phyloP scores from a whole-genome alignment of 1,139 yeast species.

The Ogataea hybrid region DNA sequence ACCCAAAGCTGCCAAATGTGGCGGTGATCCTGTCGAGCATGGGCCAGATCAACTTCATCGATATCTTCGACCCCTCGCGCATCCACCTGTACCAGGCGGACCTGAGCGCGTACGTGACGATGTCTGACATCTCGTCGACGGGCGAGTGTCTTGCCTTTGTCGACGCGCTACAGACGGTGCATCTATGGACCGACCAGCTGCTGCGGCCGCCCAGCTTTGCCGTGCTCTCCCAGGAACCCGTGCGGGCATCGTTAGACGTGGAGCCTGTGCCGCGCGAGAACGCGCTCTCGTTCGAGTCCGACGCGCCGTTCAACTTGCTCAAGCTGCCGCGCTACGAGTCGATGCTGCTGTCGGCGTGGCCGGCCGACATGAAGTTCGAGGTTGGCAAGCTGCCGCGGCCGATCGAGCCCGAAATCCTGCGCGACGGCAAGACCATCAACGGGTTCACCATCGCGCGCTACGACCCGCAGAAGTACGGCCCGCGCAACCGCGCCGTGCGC shows the following conservation, averaged over 20 bases:
- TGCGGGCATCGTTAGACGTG: constrained; percentile 20
- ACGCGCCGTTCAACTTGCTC: constrained; percentile 62
- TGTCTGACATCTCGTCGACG: constrained; percentile 67
- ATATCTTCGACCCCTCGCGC: constrained; percentile 72
- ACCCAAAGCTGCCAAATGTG: constrained; percentile 82
- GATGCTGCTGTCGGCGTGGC: constrained; percentile 78
- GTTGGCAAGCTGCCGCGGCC: constrained; percentile 51
- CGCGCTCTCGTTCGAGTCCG: constrained; percentile 32
- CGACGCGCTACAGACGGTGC: constrained; percentile 64
- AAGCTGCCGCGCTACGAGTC: constrained; percentile 91
- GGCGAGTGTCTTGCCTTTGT: constrained; percentile 77
- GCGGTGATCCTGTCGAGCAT: constrained; percentile 68
- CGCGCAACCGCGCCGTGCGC: constrained; percentile 45
- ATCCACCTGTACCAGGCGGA: constrained; percentile 63
- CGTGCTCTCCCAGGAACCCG: constrained; percentile 24
- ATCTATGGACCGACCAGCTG: constrained; percentile 65
- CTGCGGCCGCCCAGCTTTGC: constrained; percentile 39
- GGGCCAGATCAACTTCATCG: constrained; percentile 86
- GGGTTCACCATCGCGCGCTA: constrained; percentile 43
- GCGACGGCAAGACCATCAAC: constrained; percentile 30
- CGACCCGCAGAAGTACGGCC: constrained; percentile 55
- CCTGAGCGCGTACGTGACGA: constrained; percentile 49
- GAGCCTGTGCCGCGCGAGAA: constrained; percentile 31
- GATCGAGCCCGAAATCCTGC: constrained; percentile 40
- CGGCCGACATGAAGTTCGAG: constrained; percentile 55